phyloP scores from a whole-genome alignment of 176 grass and related monocot species.

The Dactylis glomerata region DNA sequence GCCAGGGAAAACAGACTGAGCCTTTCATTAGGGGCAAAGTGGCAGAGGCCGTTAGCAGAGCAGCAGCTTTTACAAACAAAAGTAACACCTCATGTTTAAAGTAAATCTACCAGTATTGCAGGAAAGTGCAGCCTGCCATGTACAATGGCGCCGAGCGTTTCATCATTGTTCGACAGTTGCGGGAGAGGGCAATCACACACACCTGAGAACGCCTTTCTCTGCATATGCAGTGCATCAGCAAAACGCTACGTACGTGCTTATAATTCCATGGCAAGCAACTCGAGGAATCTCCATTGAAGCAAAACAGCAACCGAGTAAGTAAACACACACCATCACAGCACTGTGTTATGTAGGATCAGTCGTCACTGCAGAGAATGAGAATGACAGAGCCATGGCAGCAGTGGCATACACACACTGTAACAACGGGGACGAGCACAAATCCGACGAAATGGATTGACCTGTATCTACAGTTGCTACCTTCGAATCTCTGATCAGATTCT shows the following conservation, averaged over 20 bases:
- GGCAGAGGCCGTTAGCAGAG: constrained; percentile 29
- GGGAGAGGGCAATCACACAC: neutral
- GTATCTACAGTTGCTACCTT: constrained; percentile 36
- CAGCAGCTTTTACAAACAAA: constrained; percentile 24
- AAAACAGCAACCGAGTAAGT: neutral
- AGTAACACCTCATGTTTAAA: constrained; percentile 7
- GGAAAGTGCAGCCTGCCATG: constrained; percentile 18
- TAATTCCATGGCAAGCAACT: neutral
- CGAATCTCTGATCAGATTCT: constrained; percentile 19
- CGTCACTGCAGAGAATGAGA: constrained; percentile 3
- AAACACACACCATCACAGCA: neutral
- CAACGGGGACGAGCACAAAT: neutral
- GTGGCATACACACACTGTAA: neutral
- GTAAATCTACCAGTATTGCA: constrained; percentile 13
- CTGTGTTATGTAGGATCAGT: neutral
- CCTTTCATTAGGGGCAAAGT: constrained; percentile 45
- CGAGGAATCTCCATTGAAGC: neutral
- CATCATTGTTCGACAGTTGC: constrained; percentile 15
- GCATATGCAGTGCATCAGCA: neutral
- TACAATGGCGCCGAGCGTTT: neutral
- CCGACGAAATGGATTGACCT: constrained; percentile 18
- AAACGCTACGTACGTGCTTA: neutral
- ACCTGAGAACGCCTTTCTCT: neutral
- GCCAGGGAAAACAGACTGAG: constrained; percentile 18
- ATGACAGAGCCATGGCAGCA: neutral